Base-by-base conservation (phyloP, 768 basidiomycete genomes). In the Lanmaoa rubissima region DNA sequence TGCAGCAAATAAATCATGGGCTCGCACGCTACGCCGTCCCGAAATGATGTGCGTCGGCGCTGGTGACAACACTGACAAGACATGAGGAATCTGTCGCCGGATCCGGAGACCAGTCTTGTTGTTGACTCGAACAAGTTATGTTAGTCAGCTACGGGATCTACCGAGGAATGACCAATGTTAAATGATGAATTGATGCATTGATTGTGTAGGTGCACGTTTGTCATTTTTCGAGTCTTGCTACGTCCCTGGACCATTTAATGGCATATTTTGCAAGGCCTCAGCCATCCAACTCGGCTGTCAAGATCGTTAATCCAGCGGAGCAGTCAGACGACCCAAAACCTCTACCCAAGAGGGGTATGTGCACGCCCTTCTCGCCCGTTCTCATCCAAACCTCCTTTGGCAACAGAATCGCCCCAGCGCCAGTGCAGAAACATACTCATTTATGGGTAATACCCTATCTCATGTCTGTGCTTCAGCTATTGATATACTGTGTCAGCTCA, bases 351-450 rank as follows among this genome's bases (percentile, higher is more conserved):
- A 87, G 84, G 76, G 85, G 86, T 85, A 65, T 67, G 78, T 78
- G 21, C 21, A 17, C 14, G 2, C 32, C 47, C 50, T 49, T 26
- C 26, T 36, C 53, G 17, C 28, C 7, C 5, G 7, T 41, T 53
- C 54, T 46, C 51, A 45, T 48, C 51, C 61, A 34, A 56, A 59
- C 46, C 21, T 16, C 21, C 41, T 43, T 14, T 50, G 26, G 28
- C 43, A 41, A 41, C 66, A 90, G 88, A 90, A 74, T 78, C 83
- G 45, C 79, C 82, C 14, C 85, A 87, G 70, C 83, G 88, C 51
- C 88, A 94, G 66, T 97, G 94, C 74, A 85, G 90, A 68, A 96
- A 97, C 77, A 85, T 94, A 50, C 76, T 90, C 70, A 94, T 96
- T 60, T 90, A 94, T 69, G 94, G 94, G 93, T 94, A 74, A 61